Evolutionary conservation across 768 basidiomycete species (phyloP).

Genomic region (Lactarius sp.): DNA sequence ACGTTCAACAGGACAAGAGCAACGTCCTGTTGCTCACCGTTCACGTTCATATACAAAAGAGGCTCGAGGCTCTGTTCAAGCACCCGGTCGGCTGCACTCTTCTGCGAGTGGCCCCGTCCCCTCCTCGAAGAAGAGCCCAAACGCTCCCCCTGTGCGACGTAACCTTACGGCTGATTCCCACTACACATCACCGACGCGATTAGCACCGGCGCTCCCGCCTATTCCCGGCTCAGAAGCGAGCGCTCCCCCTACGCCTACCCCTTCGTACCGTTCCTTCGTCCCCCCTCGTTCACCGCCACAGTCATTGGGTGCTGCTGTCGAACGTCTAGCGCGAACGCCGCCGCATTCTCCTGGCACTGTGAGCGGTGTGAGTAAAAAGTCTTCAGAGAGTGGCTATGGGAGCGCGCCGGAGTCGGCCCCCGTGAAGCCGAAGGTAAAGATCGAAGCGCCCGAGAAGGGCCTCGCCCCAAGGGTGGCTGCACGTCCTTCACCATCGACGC

Average conservation of each 20-base stretch:
- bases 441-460: conserved; percentile 2
- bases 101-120: conserved; percentile 6
- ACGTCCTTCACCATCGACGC: conserved; percentile 11
- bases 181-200: conserved; percentile 25
- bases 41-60: conserved; percentile 17
- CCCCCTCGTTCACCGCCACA: conserved; percentile 58
- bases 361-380: conserved; percentile 12
- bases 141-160: conserved; percentile 17
- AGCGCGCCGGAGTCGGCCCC: conserved; percentile 15
- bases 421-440: conserved; percentile 6
- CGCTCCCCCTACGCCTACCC: conserved; percentile 47
- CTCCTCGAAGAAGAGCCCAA: conserved; percentile 9
- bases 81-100: conserved; percentile 11
- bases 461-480: neutral
- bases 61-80: neutral
- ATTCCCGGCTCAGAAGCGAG: conserved; percentile 57
- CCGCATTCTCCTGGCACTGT: conserved; percentile 14
- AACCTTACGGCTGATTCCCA: conserved; percentile 19
- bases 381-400: conserved; percentile 25
- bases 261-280: conserved; percentile 41
- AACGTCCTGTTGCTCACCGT: conserved; percentile 5
- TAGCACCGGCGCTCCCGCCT: conserved; percentile 30
- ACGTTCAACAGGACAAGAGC: conserved; percentile 1
- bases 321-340: conserved; percentile 45
- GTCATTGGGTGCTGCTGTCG: conserved; percentile 66